phyloP scores from a whole-genome alignment of 2,329 filamentous ascomycete genomes.

The Neocucurbitaria cava region DNA sequence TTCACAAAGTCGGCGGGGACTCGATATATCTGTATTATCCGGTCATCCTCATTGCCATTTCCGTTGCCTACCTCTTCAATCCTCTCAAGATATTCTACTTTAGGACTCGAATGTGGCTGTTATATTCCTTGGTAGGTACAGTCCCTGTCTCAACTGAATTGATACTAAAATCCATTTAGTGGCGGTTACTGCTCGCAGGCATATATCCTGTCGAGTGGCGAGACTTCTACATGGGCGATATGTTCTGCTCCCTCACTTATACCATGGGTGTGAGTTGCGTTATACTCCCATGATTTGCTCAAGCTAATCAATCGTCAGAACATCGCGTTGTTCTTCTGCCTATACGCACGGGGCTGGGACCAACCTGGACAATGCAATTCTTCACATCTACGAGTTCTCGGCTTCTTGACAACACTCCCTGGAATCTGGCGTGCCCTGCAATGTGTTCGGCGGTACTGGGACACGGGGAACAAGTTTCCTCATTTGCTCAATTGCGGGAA shows the following conservation, averaged over 20 bases:
- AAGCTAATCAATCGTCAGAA: conserved; percentile 62
- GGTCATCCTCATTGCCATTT: conserved; percentile 75
- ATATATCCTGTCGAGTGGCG: conserved; percentile 94
- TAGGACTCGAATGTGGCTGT: conserved; percentile 81
- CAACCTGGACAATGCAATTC: conserved; percentile 83
- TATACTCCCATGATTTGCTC: neutral
- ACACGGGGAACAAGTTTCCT: conserved; percentile 87
- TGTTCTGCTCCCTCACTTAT: conserved; percentile 96
- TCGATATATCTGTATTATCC: conserved; percentile 86
- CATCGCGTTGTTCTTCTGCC: conserved; percentile 90
- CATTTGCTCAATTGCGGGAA: conserved; percentile 93
- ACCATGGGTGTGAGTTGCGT: conserved; percentile 75
- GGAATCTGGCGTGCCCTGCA: conserved; percentile 91
- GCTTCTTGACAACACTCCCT: conserved; percentile 83
- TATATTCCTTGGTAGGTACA: conserved; percentile 79
- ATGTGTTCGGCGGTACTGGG: conserved; percentile 86
- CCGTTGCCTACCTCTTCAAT: conserved; percentile 73
- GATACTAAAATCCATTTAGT: conserved; percentile 60
- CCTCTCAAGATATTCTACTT: conserved; percentile 78
- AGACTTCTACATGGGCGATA: conserved; percentile 97
- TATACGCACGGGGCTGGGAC: conserved; percentile 82
- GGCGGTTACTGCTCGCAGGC: conserved; percentile 83
- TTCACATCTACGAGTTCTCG: conserved; percentile 78
- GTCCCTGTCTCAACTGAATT: neutral
- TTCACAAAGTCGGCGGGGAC: conserved; percentile 70